Percentiles rank a stretch among this genome's conserved stretches.
phyloP scores from a whole-genome alignment of 208 protist species.

The Leishmania aethiopica region DNA sequence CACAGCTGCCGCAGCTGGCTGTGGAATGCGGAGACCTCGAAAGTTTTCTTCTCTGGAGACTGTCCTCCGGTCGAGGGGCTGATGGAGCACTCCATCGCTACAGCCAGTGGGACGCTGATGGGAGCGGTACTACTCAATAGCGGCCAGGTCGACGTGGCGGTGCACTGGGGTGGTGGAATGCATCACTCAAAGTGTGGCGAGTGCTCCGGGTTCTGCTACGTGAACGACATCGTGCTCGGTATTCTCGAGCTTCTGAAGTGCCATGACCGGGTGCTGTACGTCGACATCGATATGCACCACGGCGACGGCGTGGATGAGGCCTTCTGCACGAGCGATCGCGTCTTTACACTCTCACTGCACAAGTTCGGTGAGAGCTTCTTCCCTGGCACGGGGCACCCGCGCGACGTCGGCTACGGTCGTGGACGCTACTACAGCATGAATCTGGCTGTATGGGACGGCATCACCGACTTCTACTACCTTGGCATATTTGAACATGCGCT shows the following conservation, averaged over 20 bases:
- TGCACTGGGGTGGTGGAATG: constrained; percentile 99
- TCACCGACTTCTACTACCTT: constrained; percentile 91
- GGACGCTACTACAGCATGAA: constrained; percentile 91
- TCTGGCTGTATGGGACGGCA: constrained; percentile 87
- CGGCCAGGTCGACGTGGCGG: constrained; percentile 84
- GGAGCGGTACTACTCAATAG: constrained; percentile 86
- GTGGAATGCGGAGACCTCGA: constrained; percentile 84
- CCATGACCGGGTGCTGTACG: constrained; percentile 97
- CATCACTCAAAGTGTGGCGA: constrained; percentile 98
- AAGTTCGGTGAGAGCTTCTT: constrained; percentile 99
- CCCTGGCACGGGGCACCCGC: constrained; percentile 96
- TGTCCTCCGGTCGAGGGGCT: constrained; percentile 89
- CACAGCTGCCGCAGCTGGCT: constrained; percentile 83
- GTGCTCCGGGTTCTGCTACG: constrained; percentile 99
- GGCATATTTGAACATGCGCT: constrained; percentile 82
- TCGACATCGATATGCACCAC: constrained; percentile 99
- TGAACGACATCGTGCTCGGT: constrained; percentile 99
- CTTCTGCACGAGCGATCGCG: constrained; percentile 99
- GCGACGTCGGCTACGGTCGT: constrained; percentile 79
- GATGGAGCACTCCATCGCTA: constrained; percentile 87
- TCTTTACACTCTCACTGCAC: constrained; percentile 99
- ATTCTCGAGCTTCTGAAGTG: constrained; percentile 99
- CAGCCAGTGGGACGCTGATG: constrained; percentile 84
- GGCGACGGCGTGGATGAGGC: constrained; percentile 99
- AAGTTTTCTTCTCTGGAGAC: constrained; percentile 85